These are phyloP conservation scores for Galerina sulciceps DNA, from an alignment of 768 basidiomycete species.

Conservation along the genomic window DNA sequence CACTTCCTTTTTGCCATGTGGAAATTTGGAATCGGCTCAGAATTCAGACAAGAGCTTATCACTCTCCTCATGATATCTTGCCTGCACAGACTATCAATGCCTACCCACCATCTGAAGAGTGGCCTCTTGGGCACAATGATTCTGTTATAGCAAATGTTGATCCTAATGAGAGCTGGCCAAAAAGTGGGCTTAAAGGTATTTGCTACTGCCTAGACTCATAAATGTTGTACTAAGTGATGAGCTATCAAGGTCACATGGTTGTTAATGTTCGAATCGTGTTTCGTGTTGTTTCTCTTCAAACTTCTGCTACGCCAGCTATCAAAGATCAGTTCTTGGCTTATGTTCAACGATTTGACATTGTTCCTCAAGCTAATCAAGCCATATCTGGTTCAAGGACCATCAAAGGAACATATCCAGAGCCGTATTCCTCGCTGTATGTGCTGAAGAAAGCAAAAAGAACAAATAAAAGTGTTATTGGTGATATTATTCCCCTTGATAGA, in stretches of 20 bases:
- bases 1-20: constrained; percentile 24
- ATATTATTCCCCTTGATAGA: constrained; percentile 28
- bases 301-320: neutral
- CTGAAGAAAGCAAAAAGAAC: constrained; percentile 20
- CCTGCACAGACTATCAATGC: constrained; percentile 26
- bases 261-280: constrained; percentile 13
- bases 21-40: constrained; percentile 30
- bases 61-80: constrained; percentile 19
- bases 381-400: neutral
- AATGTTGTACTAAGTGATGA: neutral
- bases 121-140: constrained; percentile 25
- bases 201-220: neutral
- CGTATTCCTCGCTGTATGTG: constrained; percentile 24
- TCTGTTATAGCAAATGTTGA: constrained; percentile 22
- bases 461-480: constrained; percentile 23
- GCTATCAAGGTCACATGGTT: constrained; percentile 17
- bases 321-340: constrained; percentile 27
- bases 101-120: constrained; percentile 17
- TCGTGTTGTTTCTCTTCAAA: constrained; percentile 1
- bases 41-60: constrained; percentile 28
- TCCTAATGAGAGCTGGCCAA: constrained; percentile 13
- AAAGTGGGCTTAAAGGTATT: constrained; percentile 23
- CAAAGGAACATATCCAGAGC: constrained; percentile 21
- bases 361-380: constrained; percentile 13
- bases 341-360: constrained; percentile 25